phyloP scores from a whole-genome alignment of 2,329 filamentous ascomycete genomes.

The Aspergillus calidoustus region DNA sequence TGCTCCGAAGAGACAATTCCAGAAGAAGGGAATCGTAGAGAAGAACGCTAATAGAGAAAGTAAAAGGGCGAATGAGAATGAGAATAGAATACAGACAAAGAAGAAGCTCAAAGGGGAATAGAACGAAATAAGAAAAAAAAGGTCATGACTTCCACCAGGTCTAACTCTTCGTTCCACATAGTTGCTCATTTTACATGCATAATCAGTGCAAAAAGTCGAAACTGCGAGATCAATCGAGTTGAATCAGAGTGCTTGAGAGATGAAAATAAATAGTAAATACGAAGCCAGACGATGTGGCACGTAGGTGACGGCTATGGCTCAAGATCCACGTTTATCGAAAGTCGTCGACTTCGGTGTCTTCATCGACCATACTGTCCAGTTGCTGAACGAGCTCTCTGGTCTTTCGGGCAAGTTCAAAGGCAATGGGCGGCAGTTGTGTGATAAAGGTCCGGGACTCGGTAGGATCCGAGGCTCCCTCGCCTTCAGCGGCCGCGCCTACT shows the following conservation, averaged over 20 bases:
- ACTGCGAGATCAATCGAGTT: constrained; percentile 16
- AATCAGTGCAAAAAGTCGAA: constrained; percentile 24
- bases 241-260: constrained; percentile 14
- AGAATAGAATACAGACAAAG: constrained; percentile 22
- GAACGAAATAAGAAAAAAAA: constrained; percentile 18
- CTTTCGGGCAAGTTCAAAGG: constrained; percentile 83
- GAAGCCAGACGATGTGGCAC: constrained; percentile 12
- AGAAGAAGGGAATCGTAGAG: neutral
- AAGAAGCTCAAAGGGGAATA: constrained; percentile 29
- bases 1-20: constrained; percentile 1
- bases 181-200: constrained; percentile 32
- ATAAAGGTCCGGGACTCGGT: constrained; percentile 62
- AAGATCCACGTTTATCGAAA: constrained; percentile 36
- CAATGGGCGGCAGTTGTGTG: constrained; percentile 76
- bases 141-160: constrained; percentile 27
- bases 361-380: constrained; percentile 47
- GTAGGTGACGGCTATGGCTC: neutral
- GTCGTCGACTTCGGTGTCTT: constrained; percentile 43
- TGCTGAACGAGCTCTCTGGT: constrained; percentile 72
- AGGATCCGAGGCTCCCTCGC: constrained; percentile 61
- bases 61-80: constrained; percentile 10
- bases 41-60: constrained; percentile 22
- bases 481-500: constrained; percentile 65
- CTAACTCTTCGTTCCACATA: constrained; percentile 32
- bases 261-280: constrained; percentile 14